Evolutionary conservation across 1,284 basidiomycete species (phyloP), one percentile per base, ranked within the genome.

Genomic region (Ceratorhiza oryzae-sativae): DNA sequence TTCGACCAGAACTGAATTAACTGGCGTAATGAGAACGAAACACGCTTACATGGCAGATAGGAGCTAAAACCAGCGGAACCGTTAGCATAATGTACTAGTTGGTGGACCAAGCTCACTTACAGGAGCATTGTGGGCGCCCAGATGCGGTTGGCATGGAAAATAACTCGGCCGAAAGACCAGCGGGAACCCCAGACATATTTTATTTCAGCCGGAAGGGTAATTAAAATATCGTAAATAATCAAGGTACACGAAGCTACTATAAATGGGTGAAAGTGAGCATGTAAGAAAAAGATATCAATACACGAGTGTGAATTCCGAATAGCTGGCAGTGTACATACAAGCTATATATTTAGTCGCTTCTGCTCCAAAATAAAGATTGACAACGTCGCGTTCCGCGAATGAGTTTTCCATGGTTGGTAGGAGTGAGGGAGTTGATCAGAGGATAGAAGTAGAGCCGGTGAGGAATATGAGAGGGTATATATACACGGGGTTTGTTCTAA

Each of bases 111-210:
- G 20, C 36, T 36, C 9, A 56, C 65, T 68, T 27, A 68, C 65
- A 36, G 15, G 10, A 68, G 65, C 65, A 68, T 68, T 12, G 45
- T 1, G 3, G 65, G 51, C n/a, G 23, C 65, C 65, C 65, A 68
- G 15, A 56, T 2, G 15, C 65, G 42, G 46, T 68, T 68, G 49
- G 41, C 23, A 32, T 65, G 62, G 48, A 53, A 65, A 25, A 36
- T 32, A 10, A 65, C 23, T 51, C 62, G 25, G 3, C 46, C 48
- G 18, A 63, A 65, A 9, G 46, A 65, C 62, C 62, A 65, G n/a
- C 62, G 62, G 2, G 62, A 39, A 3, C 36, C 27, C 62, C 62
- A 53, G 18, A 65, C 32, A 18, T 65, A 65, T n/a, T 36, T 34
- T 4, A 41, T 46, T n/a, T 65, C 46, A 9, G 13, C 13, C 12